Conservation (phyloP, 352 stramenopile genomes). For the Globisporangium abappressorium region DNA sequence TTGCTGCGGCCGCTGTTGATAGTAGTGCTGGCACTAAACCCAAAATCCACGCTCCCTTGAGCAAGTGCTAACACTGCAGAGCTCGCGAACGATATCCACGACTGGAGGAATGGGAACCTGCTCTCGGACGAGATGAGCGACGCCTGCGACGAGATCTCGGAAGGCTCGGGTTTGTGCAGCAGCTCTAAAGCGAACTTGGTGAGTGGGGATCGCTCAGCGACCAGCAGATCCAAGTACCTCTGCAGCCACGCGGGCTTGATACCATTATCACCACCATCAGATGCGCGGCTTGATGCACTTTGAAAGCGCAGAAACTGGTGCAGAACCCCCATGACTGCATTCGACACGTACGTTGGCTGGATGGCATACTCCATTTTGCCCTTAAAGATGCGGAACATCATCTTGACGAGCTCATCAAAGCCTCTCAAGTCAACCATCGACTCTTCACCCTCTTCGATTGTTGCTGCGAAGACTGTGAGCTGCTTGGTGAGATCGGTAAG, state of each 20-base stretch:
- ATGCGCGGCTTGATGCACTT: constrained; percentile 3
- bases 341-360: constrained; percentile 49
- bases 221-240: constrained; percentile 16
- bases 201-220: constrained; percentile 27
- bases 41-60: background rate
- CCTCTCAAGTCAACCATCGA: background rate
- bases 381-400: constrained; percentile 19
- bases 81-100: constrained; percentile 44
- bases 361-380: constrained; percentile 20
- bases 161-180: constrained; percentile 16
- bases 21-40: background rate
- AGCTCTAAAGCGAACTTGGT: constrained; percentile 26
- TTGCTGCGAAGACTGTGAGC: background rate
- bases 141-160: constrained; percentile 21
- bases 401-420: constrained; percentile 20
- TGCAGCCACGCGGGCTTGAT: constrained; percentile 26
- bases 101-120: constrained; percentile 54
- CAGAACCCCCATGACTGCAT: constrained; percentile 33
- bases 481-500: constrained; percentile 28
- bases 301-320: constrained; percentile 28
- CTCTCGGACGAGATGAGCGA: constrained; percentile 37
- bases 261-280: background rate
- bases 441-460: background rate
- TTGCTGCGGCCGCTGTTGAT: background rate
- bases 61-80: constrained; percentile 24